Base-by-base conservation (phyloP, 108 stramenopile genomes). In the Nitzschia sp. region DNA sequence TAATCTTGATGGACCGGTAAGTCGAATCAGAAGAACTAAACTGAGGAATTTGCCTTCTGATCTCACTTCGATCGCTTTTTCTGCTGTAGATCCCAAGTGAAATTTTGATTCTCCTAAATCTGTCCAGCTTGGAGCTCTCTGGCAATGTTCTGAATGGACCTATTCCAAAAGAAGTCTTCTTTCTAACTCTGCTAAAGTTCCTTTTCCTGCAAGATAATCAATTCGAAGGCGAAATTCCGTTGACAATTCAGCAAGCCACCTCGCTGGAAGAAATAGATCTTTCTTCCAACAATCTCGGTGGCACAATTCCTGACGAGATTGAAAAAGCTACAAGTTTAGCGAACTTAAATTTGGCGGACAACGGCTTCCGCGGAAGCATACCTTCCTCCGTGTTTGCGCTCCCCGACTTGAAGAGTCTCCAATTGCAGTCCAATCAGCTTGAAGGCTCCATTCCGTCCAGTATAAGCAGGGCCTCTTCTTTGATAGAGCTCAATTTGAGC, bases 361-460 rank as follows among this genome's bases (percentile, higher is more conserved):
- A 86, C 66, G 32, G 3, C 0, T 59, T 90, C 25, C 61, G 19
- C 19, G 89, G 85, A 31, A 53, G 61, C 6, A 65, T 90, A 26
- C 69, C 83, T 0, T 59, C 72, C 24, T 59, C 74, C 36, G 45
- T 90, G 26, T 74, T 67, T 49, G 76, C 64, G 15, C 59, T 87
- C 53, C 31, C 35, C 28, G 30, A 45, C 19, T 36, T 92, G 9
- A 46, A 28, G 15, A 30, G 33, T 47, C 17, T 92, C 2, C 72
- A 78, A 61, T 35, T 75, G 6, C 78, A 74, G 38, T 81, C 72
- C 60, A 93, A 93, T 34, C 30, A 76, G 34, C 30, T 89, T 17
- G 64, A 61, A 24, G 83, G 82, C 0, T 62, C 78, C 2, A 71
- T 91, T 57, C 90, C 87, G 17, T 15, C 1, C 1, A 17, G 0